A percentile compares a stretch with the other conserved stretches of the same genome.
phyloP scores from a whole-genome alignment of 1,284 basidiomycete genomes.

The Pseudozyma tsukubaensis region DNA sequence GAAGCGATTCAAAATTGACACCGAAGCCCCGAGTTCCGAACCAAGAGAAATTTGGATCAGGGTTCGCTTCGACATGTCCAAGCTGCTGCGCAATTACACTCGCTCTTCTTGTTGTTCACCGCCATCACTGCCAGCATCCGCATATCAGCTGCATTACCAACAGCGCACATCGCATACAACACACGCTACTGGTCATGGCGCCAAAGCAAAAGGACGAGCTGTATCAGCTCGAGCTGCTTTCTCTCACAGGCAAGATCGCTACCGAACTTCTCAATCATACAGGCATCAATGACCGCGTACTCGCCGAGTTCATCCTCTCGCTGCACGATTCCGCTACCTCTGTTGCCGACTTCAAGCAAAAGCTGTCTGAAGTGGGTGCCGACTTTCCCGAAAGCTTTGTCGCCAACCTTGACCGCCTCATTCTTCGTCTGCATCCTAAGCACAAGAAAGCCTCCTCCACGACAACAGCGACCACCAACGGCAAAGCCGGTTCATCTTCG shows the following conservation, averaged over 20 bases:
- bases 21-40: constrained; percentile 26
- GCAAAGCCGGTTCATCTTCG: constrained; percentile 69
- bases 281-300: constrained; percentile 79
- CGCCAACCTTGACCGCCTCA: constrained; percentile 91
- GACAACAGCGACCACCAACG: constrained; percentile 5
- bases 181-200: constrained; percentile 15
- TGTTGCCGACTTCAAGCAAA: constrained; percentile 81
- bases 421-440: constrained; percentile 93
- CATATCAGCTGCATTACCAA: not conserved
- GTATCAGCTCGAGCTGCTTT: constrained; percentile 66
- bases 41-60: constrained; percentile 2
- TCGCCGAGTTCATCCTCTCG: constrained; percentile 93
- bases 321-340: constrained; percentile 87
- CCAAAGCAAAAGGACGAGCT: constrained; percentile 51
- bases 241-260: constrained; percentile 64
- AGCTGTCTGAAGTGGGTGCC: constrained; percentile 83
- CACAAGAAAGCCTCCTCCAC: constrained; percentile 71
- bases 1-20: not conserved
- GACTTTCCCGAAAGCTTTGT: constrained; percentile 90
- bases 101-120: not conserved
- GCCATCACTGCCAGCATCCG: constrained; percentile 3
- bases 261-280: constrained; percentile 74
- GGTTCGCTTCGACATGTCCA: constrained; percentile 15
- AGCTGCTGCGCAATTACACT: constrained; percentile 7
- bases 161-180: not conserved